Conservation (phyloP, 805 yeast genomes). For the Metschnikowia amazonensis region DNA sequence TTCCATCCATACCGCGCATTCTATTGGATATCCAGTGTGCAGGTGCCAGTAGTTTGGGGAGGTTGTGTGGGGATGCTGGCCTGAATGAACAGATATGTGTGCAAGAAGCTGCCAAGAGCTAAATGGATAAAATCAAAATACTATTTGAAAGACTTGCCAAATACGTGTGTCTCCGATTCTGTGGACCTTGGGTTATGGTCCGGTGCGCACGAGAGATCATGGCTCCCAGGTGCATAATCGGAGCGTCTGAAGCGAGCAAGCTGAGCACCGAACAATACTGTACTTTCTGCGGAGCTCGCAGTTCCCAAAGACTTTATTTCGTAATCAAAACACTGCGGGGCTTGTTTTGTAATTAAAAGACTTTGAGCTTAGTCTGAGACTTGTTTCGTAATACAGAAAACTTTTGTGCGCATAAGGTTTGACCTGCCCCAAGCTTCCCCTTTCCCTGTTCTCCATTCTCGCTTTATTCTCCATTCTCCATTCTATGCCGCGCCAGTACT, state of each 20-base stretch:
- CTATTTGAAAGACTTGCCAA: neutral
- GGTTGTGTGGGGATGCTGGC: no score
- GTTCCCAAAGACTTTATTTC: neutral
- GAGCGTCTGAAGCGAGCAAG: neutral
- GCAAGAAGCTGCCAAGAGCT: neutral
- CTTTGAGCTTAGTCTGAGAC: neutral
- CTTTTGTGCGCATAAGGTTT: neutral
- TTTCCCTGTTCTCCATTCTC: neutral
- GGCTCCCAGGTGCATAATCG: neutral
- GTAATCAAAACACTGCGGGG: neutral
- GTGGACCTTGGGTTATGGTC: no score
- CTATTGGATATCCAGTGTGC: conserved; percentile 11
- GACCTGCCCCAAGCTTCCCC: neutral
- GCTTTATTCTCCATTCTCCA: neutral
- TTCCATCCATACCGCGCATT: conserved; percentile 10
- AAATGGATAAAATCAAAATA: neutral
- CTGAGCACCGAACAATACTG: neutral
- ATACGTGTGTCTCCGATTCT: neutral
- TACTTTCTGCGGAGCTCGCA: neutral
- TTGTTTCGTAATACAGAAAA: neutral
- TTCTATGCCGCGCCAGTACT: neutral
- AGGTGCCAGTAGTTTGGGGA: neutral
- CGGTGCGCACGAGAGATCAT: neutral
- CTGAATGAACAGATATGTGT: neutral
- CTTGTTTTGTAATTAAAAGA: neutral